These are phyloP conservation scores for Petrea volubilis DNA, from an alignment of 257 asterid genomes.

Conservation along the genomic window DNA sequence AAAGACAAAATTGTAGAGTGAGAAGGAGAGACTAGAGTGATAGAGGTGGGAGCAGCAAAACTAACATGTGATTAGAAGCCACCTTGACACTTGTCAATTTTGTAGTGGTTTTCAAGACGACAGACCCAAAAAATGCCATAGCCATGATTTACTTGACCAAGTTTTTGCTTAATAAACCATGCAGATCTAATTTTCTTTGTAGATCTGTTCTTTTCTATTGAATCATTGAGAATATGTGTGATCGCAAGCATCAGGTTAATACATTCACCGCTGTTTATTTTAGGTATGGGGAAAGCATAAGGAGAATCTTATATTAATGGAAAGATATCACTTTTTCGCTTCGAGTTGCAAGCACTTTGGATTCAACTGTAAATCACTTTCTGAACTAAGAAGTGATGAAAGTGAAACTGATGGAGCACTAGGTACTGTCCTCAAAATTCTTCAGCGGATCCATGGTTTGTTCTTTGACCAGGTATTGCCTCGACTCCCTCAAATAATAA, in stretches of 20 bases:
- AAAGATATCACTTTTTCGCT: constrained; percentile 82
- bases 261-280: constrained; percentile 1
- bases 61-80: not conserved
- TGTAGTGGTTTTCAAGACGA: not conserved
- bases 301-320: constrained; percentile 87
- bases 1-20: not conserved
- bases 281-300: constrained; percentile 88
- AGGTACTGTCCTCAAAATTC: constrained; percentile 62
- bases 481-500: not conserved
- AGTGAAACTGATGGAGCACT: constrained; percentile 88
- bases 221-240: not conserved
- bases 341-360: constrained; percentile 90
- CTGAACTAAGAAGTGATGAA: constrained; percentile 69
- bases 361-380: constrained; percentile 59
- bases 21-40: not conserved
- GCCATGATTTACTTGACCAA: not conserved
- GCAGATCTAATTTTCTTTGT: too few relatives aligned
- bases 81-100: not conserved
- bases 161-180: not conserved
- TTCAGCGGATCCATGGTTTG: constrained; percentile 58
- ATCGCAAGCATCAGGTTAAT: constrained; percentile 4
- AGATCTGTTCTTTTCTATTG: not conserved
- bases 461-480: constrained; percentile 59
- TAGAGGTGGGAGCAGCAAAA: not conserved
- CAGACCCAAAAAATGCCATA: not conserved